Base-by-base conservation (phyloP, 352 stramenopile species). In the Phytophthora brassicae region DNA sequence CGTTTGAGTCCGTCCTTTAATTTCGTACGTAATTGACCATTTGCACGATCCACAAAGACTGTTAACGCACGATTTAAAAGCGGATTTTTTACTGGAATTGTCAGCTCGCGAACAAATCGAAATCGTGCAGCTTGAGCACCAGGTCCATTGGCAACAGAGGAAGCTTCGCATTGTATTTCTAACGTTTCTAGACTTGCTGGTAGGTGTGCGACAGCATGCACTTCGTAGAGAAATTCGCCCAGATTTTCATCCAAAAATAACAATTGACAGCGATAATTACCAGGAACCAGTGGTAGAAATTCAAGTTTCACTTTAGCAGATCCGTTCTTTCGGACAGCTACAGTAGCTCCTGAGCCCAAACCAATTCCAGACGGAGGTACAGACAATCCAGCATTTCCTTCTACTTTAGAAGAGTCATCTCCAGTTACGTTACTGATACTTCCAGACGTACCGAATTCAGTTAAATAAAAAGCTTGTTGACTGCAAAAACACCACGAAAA, bases 191-290 rank as follows among this genome's bases (percentile, higher is more conserved):
- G 64, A 46, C 66, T 81, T 2, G 67, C 39, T 3, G 94, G 94
- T 4, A 98, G 70, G 23, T 83, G 84, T 5, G 92, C 89, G 1
- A 84, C 77, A 0, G 75, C 92, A 19, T 91, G 73, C 3, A 98
- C 69, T 56, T 98, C 90, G 55, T 97, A 97, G 47, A 96, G 77
- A 52, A 98, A 98, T 56, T 98, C 92, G n/a, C 94, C 95, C 3
- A 97, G 77, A 16, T 90, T 89, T 33, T 97, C 85, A 46, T 98
- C 90, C 17, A 97, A 36, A 17, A 98, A 94, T 0, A 97, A 68
- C 6, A 98, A 43, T 50, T 97, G 86, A 48, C 88, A 97, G 20
- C 81, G 84, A 77, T 97, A 98, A 26, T 77, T 81, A 0, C 95
- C 95, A 9, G 91, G 87, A 5, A 86, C 35, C 6, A 98, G 81